Evolutionary conservation across 495 filamentous ascomycete species (phyloP), one percentile per base, ranked within the genome.

Genomic region (Parathielavia hyrcaniae): DNA sequence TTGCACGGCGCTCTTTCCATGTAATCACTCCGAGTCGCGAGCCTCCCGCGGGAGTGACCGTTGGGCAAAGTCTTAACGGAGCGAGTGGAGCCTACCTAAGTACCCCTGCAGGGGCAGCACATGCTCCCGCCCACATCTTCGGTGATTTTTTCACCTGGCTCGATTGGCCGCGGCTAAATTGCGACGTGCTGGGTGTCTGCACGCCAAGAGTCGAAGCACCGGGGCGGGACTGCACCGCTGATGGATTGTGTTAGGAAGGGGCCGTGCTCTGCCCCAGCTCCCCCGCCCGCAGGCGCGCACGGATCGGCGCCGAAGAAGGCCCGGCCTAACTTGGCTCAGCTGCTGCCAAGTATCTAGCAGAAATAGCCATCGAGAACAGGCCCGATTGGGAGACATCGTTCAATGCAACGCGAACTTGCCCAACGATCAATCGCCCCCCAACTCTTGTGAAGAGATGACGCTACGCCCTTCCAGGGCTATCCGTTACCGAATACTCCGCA

Each of bases 131-230:
- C 60, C 56, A 30, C 58, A 51, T 61, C 44, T 48, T 68, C 65
- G 67, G 67, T 64, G 64, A 35, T 71, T 69, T 71, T 69, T 68
- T 58, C 16, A 35, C 39, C 46, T 12, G 26, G 32, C 36, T 45
- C 64, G 1, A 72, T 72, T 72, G 70, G 70, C 62, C 47, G 32
- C 70, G 70, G 70, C 68, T 72, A 72, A 72, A 72, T 72, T 71
- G 47, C 67, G 64, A 71, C 49, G 53, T 59, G 53, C 66, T n/a
- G 26, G 58, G 43, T 26, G 32, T 10, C 55, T 61, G 57, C 57
- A 50, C 26, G 61, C 58, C 65, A 57, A 59, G 60, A 40, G 26
- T 10, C 10, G 38, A 1, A 22, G 5, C 20, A 3, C 17, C 5
- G 60, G 23, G 61, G 57, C 35, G 49, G 46, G 57, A 64, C 65